phyloP scores from a whole-genome alignment of 1,284 basidiomycete species.

The Ganoderma lucidum region DNA sequence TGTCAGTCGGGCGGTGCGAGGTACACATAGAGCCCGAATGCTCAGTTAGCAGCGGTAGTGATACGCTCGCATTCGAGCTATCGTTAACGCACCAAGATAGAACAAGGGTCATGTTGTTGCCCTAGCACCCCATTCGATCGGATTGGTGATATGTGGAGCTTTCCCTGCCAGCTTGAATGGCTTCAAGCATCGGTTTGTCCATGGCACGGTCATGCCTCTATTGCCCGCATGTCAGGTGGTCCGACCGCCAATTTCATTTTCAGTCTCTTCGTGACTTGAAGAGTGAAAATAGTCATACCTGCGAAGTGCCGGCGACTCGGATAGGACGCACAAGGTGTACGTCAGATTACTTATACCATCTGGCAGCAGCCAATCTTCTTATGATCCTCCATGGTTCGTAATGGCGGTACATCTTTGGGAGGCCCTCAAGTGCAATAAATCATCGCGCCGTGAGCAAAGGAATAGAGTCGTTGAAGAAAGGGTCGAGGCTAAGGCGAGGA shows the following conservation, averaged over 20 bases:
- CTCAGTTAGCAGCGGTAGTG: neutral
- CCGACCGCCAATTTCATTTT: neutral
- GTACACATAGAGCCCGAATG: neutral
- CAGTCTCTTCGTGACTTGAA: neutral
- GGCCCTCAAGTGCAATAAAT: neutral
- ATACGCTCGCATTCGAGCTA: neutral
- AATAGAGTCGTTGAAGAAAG: neutral
- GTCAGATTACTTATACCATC: too few relatives aligned
- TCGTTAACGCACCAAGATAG: neutral
- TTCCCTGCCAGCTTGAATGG: neutral
- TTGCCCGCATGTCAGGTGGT: neutral
- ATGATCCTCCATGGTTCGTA: neutral
- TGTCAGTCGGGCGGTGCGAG: neutral
- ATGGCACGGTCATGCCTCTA: neutral
- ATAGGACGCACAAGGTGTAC: neutral
- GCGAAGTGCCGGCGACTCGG: neutral
- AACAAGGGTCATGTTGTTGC: neutral
- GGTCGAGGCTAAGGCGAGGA: conserved; percentile 4
- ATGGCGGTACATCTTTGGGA: neutral
- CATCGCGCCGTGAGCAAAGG: neutral
- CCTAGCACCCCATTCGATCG: neutral
- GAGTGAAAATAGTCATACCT: neutral
- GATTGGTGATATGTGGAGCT: neutral
- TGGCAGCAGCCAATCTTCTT: neutral
- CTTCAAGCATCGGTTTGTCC: neutral